These are phyloP conservation scores for Sporopachydermia cereana DNA, from an alignment of 1,139 yeast genomes.

Conservation along the genomic window DNA sequence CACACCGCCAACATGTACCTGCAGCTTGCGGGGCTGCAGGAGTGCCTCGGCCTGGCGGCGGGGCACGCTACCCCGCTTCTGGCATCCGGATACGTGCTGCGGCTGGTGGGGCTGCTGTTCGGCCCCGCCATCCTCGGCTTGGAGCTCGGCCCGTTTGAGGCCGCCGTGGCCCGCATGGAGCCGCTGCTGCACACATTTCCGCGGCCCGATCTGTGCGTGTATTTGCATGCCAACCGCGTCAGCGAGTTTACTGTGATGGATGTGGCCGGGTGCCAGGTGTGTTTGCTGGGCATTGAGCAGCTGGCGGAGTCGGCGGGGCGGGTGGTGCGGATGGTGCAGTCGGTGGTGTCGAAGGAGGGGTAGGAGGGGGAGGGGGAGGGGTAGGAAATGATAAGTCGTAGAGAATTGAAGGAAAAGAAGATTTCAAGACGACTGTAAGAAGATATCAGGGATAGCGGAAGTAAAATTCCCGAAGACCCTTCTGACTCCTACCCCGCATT, in stretches of 20 bases:
- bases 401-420: too few species aligned
- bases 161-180: background rate
- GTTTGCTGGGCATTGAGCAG: background rate
- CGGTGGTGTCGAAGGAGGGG: slow-evolving; percentile 2
- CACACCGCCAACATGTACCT: background rate
- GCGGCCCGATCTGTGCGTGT: slow-evolving; percentile 3
- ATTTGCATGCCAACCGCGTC: background rate
- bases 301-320: background rate
- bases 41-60: background rate
- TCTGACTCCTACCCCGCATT: too few species aligned
- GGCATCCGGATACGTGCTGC: background rate
- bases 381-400: too few species aligned
- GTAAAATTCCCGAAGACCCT: too few species aligned
- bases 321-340: background rate
- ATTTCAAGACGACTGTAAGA: too few species aligned
- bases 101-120: background rate
- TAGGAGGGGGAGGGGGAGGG: too few species aligned
- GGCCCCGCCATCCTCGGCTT: background rate
- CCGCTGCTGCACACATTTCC: background rate
- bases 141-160: background rate
- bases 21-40: background rate
- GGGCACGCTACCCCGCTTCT: background rate
- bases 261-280: background rate
- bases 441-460: too few species aligned
- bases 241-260: slow-evolving; percentile 1